phyloP scores from a whole-genome alignment of 2,329 filamentous ascomycete species.

The Boeremia lycopersici region DNA sequence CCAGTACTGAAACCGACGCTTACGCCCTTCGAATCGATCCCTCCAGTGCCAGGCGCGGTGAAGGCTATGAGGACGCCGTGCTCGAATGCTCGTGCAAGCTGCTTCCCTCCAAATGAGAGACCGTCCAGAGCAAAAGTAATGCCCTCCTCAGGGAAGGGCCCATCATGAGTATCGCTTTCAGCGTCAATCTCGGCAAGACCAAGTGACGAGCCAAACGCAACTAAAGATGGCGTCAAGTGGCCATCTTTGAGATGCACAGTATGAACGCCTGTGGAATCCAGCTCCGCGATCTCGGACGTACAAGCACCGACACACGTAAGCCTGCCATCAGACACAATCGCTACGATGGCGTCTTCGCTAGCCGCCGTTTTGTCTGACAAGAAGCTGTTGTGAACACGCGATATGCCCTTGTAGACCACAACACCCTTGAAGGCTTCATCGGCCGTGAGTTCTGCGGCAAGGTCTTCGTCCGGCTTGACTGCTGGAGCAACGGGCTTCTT shows the following conservation, averaged over 20 bases:
- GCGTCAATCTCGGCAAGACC: constrained; percentile 68
- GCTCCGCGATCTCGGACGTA: neutral
- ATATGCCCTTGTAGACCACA: constrained; percentile 3
- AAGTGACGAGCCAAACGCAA: constrained; percentile 64
- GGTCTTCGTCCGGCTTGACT: constrained; percentile 49
- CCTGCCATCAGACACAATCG: neutral
- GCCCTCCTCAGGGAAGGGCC: constrained; percentile 55
- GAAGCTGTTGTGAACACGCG: neutral
- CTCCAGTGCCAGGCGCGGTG: constrained; percentile 41
- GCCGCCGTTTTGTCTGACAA: neutral
- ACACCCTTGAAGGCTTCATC: constrained; percentile 14
- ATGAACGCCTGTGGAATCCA: neutral
- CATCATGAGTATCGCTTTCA: constrained; percentile 56
- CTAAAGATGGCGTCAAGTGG: constrained; percentile 65
- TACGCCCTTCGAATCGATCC: constrained; percentile 45
- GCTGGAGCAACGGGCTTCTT: constrained; percentile 35
- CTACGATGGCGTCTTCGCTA: neutral
- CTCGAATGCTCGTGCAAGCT: constrained; percentile 43
- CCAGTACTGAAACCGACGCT: constrained; percentile 41
- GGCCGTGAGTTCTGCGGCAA: constrained; percentile 36
- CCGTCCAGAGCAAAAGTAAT: constrained; percentile 64
- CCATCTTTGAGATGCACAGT: constrained; percentile 53
- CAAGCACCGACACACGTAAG: constrained; percentile 5
- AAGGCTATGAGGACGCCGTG: constrained; percentile 50
- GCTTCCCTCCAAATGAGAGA: constrained; percentile 49